A percentile compares a stretch with the other conserved stretches of the same genome.
phyloP scores from a whole-genome alignment of 2,329 filamentous ascomycete species.

The Thelonectria rubi region DNA sequence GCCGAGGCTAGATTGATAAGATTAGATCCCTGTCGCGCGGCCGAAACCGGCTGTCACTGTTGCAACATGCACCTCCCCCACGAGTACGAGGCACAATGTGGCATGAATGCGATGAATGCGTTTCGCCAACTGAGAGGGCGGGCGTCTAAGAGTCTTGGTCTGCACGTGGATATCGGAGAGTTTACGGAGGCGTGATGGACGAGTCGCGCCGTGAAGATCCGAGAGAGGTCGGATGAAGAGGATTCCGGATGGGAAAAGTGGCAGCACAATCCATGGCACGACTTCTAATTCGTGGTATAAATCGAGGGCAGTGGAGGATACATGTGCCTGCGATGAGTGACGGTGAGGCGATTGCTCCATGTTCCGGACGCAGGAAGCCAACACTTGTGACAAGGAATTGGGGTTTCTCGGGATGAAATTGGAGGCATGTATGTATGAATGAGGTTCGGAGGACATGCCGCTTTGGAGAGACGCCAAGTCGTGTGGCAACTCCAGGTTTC shows the following conservation, averaged over 20 bases:
- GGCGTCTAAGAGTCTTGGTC: not conserved
- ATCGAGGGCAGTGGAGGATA: not conserved
- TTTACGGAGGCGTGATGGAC: constrained; percentile 10
- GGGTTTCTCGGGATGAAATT: not conserved
- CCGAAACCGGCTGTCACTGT: constrained; percentile 30
- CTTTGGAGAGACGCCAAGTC: constrained; percentile 1
- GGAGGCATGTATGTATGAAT: not conserved
- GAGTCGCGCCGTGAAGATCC: not conserved
- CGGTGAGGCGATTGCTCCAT: not conserved
- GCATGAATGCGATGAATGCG: constrained; percentile 15
- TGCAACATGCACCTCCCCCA: not conserved
- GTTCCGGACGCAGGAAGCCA: not conserved
- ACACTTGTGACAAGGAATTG: not conserved
- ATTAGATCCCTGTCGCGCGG: constrained; percentile 45
- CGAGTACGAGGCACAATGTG: not conserved
- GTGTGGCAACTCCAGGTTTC: not conserved
- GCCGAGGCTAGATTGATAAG: constrained; percentile 49
- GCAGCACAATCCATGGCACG: not conserved
- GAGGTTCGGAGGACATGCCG: not conserved
- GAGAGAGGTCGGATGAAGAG: constrained; percentile 3
- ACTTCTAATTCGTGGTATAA: not conserved
- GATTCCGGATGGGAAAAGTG: not conserved
- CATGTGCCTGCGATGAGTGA: not conserved
- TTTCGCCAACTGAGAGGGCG: not conserved
- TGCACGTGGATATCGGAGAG: constrained; percentile 14